Percentiles rank a stretch among this genome's conserved stretches.
phyloP scores from a whole-genome alignment of 495 filamentous ascomycete species.

The Penicillium cosmopolitanum region DNA sequence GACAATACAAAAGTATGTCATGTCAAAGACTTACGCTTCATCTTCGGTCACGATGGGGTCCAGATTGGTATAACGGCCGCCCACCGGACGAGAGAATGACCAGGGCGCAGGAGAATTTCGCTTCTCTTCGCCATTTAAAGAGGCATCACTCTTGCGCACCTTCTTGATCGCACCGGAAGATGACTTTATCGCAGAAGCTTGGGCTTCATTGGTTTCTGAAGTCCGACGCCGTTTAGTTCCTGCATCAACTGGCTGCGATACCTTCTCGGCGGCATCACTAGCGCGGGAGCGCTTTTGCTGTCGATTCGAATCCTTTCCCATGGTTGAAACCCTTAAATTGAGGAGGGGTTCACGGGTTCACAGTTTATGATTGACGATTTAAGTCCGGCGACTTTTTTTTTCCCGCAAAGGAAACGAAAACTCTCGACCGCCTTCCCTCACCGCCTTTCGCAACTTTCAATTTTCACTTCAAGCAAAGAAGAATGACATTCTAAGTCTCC shows the following conservation, averaged over 20 bases:
- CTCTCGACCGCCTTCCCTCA: not conserved
- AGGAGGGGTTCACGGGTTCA: not conserved
- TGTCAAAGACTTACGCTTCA: conserved; percentile 65
- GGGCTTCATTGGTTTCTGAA: conserved; percentile 23
- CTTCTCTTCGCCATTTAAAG: conserved; percentile 12
- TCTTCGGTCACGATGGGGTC: conserved; percentile 80
- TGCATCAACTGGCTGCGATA: conserved; percentile 24
- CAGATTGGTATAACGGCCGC: conserved; percentile 52
- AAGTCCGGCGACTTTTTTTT: not conserved
- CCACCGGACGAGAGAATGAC: conserved; percentile 39
- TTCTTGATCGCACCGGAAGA: not conserved
- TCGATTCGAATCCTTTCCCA: conserved; percentile 27
- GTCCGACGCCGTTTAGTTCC: conserved; percentile 41
- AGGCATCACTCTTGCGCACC: conserved; percentile 1
- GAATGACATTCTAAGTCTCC: too few species aligned
- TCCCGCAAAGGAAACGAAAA: conserved; percentile 5
- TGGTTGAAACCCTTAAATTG: conserved; percentile 8
- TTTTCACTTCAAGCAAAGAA: not conserved
- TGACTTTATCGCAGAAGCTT: not conserved
- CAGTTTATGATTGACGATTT: not conserved
- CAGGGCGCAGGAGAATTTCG: conserved; percentile 26
- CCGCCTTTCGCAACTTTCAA: not conserved
- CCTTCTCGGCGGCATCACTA: conserved; percentile 37
- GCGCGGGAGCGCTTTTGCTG: conserved; percentile 42
- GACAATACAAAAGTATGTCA: conserved; percentile 28